Evolutionary conservation across 176 grass and related monocot genomes (phyloP).

Genomic region (Echinochloa phyllopogon): DNA sequence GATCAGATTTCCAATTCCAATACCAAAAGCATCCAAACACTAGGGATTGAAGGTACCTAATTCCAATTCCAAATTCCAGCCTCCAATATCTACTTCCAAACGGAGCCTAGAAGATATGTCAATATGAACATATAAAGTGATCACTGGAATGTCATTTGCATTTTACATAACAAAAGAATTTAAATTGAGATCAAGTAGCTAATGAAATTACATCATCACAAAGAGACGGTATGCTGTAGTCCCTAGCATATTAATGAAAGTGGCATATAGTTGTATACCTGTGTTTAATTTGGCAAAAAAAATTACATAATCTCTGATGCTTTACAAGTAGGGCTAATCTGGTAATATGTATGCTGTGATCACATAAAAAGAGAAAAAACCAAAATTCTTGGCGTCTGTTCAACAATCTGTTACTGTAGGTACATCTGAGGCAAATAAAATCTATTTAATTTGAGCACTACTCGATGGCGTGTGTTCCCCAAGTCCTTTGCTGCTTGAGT

Average conservation of each 20-base stretch:
- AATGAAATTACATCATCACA: not conserved
- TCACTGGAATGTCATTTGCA: not conserved
- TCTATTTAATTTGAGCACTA: slow-evolving; percentile 14
- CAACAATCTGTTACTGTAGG: slow-evolving; percentile 43
- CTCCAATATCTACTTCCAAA: no score
- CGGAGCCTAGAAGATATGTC: not conserved
- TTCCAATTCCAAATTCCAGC: no score
- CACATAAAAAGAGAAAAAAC: not conserved
- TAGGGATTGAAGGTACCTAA: no score
- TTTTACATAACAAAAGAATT: not conserved
- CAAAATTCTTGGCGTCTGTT: slow-evolving; percentile 37
- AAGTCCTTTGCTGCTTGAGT: slow-evolving; percentile 15
- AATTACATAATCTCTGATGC: slow-evolving; percentile 19
- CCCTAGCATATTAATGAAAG: slow-evolving; percentile 12
- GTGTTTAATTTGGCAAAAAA: not conserved
- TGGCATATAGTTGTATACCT: not conserved
- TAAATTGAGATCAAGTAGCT: not conserved
- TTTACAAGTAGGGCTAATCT: slow-evolving; percentile 37
- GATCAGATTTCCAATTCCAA: no score
- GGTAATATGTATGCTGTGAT: not conserved
- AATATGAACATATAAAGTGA: not conserved
- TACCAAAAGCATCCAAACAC: no score
- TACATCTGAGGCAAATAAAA: slow-evolving; percentile 29
- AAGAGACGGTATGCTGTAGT: not conserved
- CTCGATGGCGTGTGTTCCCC: slow-evolving; percentile 26